Evolutionary conservation across 2,329 filamentous ascomycete species (phyloP).

Genomic region (Xylariaceae sp.): DNA sequence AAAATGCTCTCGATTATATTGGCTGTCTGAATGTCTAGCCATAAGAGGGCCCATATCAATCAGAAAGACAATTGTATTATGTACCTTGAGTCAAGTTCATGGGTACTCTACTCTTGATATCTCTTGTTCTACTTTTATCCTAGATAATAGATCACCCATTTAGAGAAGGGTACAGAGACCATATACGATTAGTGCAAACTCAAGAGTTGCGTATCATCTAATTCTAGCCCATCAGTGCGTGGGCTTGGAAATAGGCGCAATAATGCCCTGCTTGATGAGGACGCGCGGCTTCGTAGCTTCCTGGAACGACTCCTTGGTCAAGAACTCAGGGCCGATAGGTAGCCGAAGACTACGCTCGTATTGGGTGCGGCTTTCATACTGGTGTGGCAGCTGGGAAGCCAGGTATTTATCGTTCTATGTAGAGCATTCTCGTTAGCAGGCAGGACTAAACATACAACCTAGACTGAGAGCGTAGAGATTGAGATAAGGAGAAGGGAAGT

Average conservation of each 20-base stretch:
- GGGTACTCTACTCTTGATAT: too few relatives aligned
- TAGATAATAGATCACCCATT: too few relatives aligned
- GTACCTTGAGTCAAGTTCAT: too few relatives aligned
- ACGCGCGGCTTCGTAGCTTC: slow-evolving; percentile 86
- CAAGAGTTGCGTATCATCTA: too few relatives aligned
- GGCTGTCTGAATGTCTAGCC: too few relatives aligned
- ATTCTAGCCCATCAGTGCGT: slow-evolving; percentile 37
- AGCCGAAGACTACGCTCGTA: slow-evolving; percentile 88
- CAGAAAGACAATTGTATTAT: too few relatives aligned
- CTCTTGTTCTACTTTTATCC: too few relatives aligned
- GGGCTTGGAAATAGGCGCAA: slow-evolving; percentile 86
- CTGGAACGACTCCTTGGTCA: slow-evolving; percentile 95
- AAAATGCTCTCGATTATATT: too few relatives aligned
- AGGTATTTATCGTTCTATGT: slow-evolving; percentile 82
- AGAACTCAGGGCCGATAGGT: slow-evolving; percentile 92
- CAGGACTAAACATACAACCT: too few relatives aligned
- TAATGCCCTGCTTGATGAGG: slow-evolving; percentile 87
- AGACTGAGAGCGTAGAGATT: too few relatives aligned
- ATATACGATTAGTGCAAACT: background rate
- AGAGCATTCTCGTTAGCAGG: background rate
- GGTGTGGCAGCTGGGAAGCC: slow-evolving; percentile 81
- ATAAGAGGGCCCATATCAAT: too few relatives aligned
- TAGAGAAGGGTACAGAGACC: too few relatives aligned
- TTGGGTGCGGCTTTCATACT: slow-evolving; percentile 85
- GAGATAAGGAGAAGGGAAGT: background rate